Evolutionary conservation across 768 basidiomycete species (phyloP).

Genomic region (Lactarius hengduanensis): DNA sequence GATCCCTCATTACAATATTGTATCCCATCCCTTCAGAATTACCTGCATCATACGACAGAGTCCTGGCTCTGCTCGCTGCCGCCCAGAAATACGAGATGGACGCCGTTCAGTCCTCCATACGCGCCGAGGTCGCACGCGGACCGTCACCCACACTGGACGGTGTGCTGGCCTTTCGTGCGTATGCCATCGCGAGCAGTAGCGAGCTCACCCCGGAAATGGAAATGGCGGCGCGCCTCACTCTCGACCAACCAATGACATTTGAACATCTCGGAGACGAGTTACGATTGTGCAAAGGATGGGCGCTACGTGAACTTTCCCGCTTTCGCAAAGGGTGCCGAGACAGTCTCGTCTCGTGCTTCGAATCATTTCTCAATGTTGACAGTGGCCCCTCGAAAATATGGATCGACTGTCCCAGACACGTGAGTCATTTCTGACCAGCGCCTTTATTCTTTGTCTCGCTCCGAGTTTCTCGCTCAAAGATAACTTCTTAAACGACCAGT

Average conservation of each 20-base stretch:
- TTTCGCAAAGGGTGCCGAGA: slow-evolving; percentile 7
- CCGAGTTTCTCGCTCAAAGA: background rate
- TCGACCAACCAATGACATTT: slow-evolving; percentile 16
- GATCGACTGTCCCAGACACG: background rate
- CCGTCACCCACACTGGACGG: background rate
- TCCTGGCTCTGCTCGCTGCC: slow-evolving; percentile 25
- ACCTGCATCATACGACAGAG: background rate
- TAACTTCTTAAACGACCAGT: background rate
- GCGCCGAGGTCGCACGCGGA: background rate
- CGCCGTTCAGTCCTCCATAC: slow-evolving; percentile 10
- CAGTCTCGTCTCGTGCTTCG: slow-evolving; percentile 1
- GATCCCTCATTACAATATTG: slow-evolving; percentile 16
- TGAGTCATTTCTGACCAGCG: background rate
- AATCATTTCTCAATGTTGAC: background rate
- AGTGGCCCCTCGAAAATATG: slow-evolving; percentile 15
- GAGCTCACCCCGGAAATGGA: background rate
- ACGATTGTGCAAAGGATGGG: background rate
- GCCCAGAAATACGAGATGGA: slow-evolving; percentile 32
- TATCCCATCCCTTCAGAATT: slow-evolving; percentile 15
- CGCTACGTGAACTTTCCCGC: background rate
- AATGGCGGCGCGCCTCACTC: slow-evolving; percentile 2
- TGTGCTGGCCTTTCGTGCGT: slow-evolving; percentile 22
- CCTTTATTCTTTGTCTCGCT: background rate
- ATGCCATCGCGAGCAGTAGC: slow-evolving; percentile 22
- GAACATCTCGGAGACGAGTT: slow-evolving; percentile 1